Percentiles rank a stretch among this genome's conserved stretches.
phyloP scores from a whole-genome alignment of 805 yeast species.

The Ogataea neopini region DNA sequence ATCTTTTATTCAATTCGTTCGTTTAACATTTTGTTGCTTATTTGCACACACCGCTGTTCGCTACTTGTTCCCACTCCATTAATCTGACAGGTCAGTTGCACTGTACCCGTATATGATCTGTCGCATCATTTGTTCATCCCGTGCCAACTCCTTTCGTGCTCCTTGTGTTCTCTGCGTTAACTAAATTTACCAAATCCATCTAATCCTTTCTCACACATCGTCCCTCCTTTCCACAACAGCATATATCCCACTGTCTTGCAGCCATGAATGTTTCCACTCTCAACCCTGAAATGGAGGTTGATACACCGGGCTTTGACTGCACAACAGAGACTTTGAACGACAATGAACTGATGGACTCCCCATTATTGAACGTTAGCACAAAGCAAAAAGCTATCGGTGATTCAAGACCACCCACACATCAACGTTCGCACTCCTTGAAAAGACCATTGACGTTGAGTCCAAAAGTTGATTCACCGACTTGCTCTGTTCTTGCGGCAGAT shows the following conservation, averaged over 20 bases:
- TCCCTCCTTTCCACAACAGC: neutral
- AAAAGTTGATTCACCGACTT: conserved; percentile 42
- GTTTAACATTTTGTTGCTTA: neutral
- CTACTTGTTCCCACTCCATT: neutral
- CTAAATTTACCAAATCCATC: neutral
- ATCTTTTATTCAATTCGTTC: too few relatives aligned
- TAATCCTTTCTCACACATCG: neutral
- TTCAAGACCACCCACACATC: conserved; percentile 17
- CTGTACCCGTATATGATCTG: conserved; percentile 3
- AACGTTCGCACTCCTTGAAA: conserved; percentile 28
- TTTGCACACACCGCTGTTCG: neutral
- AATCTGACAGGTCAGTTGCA: neutral
- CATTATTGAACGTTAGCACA: conserved; percentile 18
- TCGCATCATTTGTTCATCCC: neutral
- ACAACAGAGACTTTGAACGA: conserved; percentile 12
- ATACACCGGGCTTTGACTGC: conserved; percentile 24
- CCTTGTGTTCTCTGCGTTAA: neutral
- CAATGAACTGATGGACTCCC: conserved; percentile 26
- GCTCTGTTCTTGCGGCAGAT: conserved; percentile 39
- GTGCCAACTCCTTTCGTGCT: neutral
- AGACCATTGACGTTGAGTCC: conserved; percentile 37
- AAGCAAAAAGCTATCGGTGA: conserved; percentile 3
- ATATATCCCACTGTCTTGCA: neutral
- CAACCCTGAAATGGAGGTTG: conserved; percentile 27
- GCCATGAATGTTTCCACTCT: neutral